Base-by-base conservation (phyloP, 2,329 filamentous ascomycete genomes). In the Nemania diffusa region DNA sequence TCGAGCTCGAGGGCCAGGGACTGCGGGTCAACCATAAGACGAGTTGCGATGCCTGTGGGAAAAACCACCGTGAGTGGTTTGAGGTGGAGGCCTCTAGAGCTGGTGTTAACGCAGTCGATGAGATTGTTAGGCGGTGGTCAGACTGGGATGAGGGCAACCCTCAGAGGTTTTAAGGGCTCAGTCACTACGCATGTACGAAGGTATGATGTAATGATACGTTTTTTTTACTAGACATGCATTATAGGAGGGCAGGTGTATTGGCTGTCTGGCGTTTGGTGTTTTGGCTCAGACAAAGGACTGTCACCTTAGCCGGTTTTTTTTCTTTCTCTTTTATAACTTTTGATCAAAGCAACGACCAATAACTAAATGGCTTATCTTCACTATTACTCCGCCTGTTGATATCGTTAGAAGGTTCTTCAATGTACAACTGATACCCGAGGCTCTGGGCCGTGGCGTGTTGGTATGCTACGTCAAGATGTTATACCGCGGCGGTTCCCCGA, bases 31-130 rank as follows among this genome's bases (percentile, higher is more conserved):
- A 81, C 62, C 80, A 89, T 78, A 79, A 81, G 53, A 82, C 80
- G 20, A 87, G 87, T 59, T 99, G 96, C 75, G 84, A 84, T 4
- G 86, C 89, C 1, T 99, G 96, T 76, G 94, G 94, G 1, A 90
- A 90, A 75, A 90, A 93, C 73, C 96, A 99, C 79, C 84, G 91
- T 59, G 96, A 99, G 81, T 99, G 95, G 95, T 99, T 99, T 78
- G 92, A 97, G 80, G 90, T 97, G 0, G 89, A 92, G 69, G 92
- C 92, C 0, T 90, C 84, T 24, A 87, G 90, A 70, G 85, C 90
- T 29, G 92, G 90, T 0, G 85, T 98, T 2, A 87, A 85, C 67
- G 84, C 87, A 81, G 83, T 88, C 82, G 82, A 88, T 70, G 84
- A 92, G 71, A 88, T 94, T 66, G 90, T 97, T 46, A 88, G 90